These are phyloP conservation scores for Fusarium torreyae DNA, from an alignment of 2,329 filamentous ascomycete species.

Conservation along the genomic window DNA sequence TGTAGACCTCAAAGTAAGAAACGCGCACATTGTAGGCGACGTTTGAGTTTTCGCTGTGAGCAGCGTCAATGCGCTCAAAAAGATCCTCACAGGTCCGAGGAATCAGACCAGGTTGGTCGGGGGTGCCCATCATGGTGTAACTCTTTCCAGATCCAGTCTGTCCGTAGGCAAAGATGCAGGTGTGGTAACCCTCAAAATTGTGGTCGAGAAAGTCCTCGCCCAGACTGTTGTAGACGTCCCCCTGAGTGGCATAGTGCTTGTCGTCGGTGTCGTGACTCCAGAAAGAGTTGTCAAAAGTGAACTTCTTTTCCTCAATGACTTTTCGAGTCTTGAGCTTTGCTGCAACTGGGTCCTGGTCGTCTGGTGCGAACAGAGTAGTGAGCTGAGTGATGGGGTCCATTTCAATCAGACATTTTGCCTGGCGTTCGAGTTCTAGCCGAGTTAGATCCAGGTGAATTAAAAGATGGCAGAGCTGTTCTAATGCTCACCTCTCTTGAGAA, in stretches of 20 bases:
- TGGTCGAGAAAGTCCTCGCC: slow-evolving; percentile 98
- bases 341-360: slow-evolving; percentile 67
- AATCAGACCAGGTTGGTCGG: slow-evolving; percentile 90
- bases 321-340: slow-evolving; percentile 77
- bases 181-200: slow-evolving; percentile 99
- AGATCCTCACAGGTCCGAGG: slow-evolving; percentile 96
- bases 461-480: too few species aligned
- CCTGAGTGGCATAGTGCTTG: slow-evolving; percentile 90
- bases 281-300: slow-evolving; percentile 98
- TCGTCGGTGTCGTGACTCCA: slow-evolving; percentile 91
- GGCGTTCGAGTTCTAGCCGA: slow-evolving; percentile 81
- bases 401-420: slow-evolving; percentile 86
- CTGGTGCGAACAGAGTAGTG: slow-evolving; percentile 84
- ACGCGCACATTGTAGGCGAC: slow-evolving; percentile 98
- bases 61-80: slow-evolving; percentile 90
- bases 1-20: slow-evolving; percentile 99
- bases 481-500: slow-evolving; percentile 79
- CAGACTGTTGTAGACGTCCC: slow-evolving; percentile 92
- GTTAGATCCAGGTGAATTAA: slow-evolving; percentile 3
- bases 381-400: slow-evolving; percentile 92
- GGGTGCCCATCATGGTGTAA: slow-evolving; percentile 96
- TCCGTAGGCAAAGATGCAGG: slow-evolving; percentile 98
- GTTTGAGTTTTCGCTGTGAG: slow-evolving; percentile 84
- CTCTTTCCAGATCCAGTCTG: slow-evolving; percentile 98
- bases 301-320: slow-evolving; percentile 87